Evolutionary conservation across 73 alveolate genomes (phyloP).

Genomic region (Paramecium caudatum): DNA sequence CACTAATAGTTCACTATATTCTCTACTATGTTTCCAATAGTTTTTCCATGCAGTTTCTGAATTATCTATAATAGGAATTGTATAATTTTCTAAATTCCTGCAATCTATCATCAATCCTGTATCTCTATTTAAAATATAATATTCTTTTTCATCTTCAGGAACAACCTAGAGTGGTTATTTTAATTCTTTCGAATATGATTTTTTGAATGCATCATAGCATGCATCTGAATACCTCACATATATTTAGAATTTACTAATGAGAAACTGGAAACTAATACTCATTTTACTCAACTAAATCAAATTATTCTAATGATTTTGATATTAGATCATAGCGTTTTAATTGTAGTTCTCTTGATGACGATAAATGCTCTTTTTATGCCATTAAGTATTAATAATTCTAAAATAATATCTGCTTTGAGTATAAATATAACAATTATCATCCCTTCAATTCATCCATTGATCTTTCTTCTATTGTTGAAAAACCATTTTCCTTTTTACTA

Average conservation of each 20-base stretch:
- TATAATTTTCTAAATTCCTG: not conserved
- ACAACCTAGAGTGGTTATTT: not conserved
- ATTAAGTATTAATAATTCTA: too few relatives aligned
- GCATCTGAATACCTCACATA: not conserved
- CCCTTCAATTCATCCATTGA: slow-evolving; percentile 21
- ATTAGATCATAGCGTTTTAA: not conserved
- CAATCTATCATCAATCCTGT: slow-evolving; percentile 26
- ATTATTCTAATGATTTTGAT: slow-evolving; percentile 14
- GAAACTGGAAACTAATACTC: not conserved
- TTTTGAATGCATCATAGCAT: slow-evolving; percentile 20
- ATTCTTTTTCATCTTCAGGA: slow-evolving; percentile 37
- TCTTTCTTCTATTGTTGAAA: slow-evolving; percentile 78
- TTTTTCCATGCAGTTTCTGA: slow-evolving; percentile 50
- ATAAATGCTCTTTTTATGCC: too few relatives aligned
- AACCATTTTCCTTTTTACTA: slow-evolving; percentile 85
- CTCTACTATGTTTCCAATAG: slow-evolving; percentile 32
- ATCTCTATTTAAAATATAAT: slow-evolving; percentile 37
- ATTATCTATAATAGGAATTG: not conserved
- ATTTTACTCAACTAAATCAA: not conserved
- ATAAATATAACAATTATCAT: too few relatives aligned
- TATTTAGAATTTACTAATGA: not conserved
- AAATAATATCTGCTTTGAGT: too few relatives aligned
- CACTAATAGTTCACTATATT: not conserved
- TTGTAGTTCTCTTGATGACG: too few relatives aligned
- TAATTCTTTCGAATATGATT: not conserved